Percentiles rank a stretch among this genome's conserved stretches.
Conservation (phyloP, 2,329 filamentous ascomycete species). For the Cryphonectria nitschkei region DNA sequence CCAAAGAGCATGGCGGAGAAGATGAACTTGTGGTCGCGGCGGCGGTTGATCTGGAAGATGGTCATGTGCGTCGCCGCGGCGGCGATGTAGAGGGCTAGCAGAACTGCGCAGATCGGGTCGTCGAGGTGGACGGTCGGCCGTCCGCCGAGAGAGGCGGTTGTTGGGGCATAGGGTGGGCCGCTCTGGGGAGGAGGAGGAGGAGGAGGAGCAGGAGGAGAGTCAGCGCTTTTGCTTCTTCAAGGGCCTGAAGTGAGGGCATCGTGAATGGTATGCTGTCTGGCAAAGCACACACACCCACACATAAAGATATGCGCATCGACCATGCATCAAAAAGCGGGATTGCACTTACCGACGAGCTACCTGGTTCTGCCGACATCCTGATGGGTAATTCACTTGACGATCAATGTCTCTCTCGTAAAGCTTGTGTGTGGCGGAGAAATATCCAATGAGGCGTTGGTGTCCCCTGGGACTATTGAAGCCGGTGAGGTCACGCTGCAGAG, state of each 20-base stretch:
- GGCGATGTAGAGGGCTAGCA: conserved; percentile 60
- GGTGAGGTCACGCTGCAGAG: not conserved
- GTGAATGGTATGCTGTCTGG: not conserved
- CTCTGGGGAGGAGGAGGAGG: conserved; percentile 5
- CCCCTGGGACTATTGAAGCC: not conserved
- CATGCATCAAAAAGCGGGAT: not conserved
- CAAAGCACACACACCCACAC: not conserved
- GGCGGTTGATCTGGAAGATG: conserved; percentile 57
- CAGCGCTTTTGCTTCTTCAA: not conserved
- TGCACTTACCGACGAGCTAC: not conserved
- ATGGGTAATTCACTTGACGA: not conserved
- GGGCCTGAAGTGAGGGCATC: not conserved
- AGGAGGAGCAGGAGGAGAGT: not conserved
- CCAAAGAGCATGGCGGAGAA: conserved; percentile 61
- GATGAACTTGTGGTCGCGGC: conserved; percentile 60
- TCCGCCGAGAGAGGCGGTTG: conserved; percentile 58
- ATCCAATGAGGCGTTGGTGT: not conserved
- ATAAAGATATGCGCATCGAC: not conserved
- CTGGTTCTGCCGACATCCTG: not conserved
- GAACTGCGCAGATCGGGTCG: conserved; percentile 65
- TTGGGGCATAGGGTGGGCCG: conserved; percentile 47
- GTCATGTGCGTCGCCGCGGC: conserved; percentile 62
- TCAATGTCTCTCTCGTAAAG: not conserved
- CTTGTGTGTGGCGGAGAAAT: not conserved
- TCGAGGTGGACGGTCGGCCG: conserved; percentile 62